These are phyloP conservation scores for Phytophthora pinifolia DNA, from an alignment of 352 stramenopile genomes.

Conservation along the genomic window DNA sequence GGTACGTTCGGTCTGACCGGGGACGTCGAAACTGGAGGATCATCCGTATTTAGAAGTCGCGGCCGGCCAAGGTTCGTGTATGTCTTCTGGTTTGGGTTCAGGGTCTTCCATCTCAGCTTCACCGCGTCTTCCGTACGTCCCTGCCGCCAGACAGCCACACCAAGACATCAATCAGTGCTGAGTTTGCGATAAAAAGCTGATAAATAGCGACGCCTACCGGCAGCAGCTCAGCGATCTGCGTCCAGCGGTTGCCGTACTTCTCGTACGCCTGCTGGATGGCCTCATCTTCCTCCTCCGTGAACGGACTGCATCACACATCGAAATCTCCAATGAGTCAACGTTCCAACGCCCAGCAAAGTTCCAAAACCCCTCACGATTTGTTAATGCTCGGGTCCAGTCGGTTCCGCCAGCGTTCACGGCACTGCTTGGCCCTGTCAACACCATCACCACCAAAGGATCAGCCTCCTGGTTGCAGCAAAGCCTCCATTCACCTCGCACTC, in stretches of 20 bases:
- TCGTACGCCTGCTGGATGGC: constrained; percentile 79
- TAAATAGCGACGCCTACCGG: constrained; percentile 34
- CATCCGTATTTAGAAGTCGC: constrained; percentile 54
- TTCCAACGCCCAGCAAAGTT: not conserved
- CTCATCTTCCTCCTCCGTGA: constrained; percentile 68
- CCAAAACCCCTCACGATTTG: constrained; percentile 53
- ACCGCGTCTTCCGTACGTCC: constrained; percentile 80
- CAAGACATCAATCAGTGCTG: too few species aligned
- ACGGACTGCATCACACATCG: constrained; percentile 40
- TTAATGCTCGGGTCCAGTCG: constrained; percentile 95
- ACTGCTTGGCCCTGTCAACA: constrained; percentile 90
- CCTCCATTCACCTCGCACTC: constrained; percentile 9
- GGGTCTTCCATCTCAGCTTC: constrained; percentile 79
- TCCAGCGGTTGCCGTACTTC: constrained; percentile 87
- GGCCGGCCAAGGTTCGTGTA: constrained; percentile 76
- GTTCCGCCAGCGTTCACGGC: constrained; percentile 96
- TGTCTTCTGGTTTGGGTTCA: constrained; percentile 81
- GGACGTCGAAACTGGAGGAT: constrained; percentile 36
- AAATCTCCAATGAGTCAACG: constrained; percentile 7
- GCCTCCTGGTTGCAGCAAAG: too few species aligned
- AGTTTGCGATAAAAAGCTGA: not conserved
- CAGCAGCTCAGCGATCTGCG: constrained; percentile 81
- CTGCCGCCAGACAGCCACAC: constrained; percentile 11
- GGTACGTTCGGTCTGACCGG: constrained; percentile 23
- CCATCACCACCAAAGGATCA: too few species aligned